These are phyloP conservation scores for Scopulariopsis brevicaulis DNA, from an alignment of 2,329 filamentous ascomycete genomes.

Conservation along the genomic window DNA sequence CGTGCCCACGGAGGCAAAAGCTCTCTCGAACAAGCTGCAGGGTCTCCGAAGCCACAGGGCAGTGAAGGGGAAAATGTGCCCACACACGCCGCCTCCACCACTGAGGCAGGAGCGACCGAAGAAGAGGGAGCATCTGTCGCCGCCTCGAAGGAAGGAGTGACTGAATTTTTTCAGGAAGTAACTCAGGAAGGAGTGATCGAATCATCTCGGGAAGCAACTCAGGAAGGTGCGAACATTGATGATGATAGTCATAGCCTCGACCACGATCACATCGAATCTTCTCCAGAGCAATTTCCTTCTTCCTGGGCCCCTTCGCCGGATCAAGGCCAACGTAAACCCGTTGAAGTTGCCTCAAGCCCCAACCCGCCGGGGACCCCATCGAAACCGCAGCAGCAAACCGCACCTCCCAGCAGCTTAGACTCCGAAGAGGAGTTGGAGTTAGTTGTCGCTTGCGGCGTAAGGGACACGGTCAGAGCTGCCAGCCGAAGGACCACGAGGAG, in stretches of 20 bases:
- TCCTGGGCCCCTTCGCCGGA: not conserved
- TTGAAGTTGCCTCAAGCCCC: conserved; percentile 8
- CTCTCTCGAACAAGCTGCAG: not conserved
- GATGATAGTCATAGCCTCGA: not conserved
- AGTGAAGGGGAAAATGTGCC: not conserved
- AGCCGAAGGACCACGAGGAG: conserved; percentile 15
- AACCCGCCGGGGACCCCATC: conserved; percentile 14
- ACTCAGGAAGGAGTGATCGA: too few relatives aligned
- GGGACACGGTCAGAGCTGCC: not conserved
- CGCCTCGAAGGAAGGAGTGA: too few relatives aligned
- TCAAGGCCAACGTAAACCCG: not conserved
- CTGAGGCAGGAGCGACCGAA: too few relatives aligned
- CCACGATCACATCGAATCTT: not conserved
- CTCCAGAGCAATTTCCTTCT: not conserved
- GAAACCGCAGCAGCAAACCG: conserved; percentile 3
- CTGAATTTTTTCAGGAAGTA: too few relatives aligned
- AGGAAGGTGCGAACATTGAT: too few relatives aligned
- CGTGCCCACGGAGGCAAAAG: not conserved
- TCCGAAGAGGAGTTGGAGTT: conserved; percentile 25
- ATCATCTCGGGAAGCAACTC: too few relatives aligned
- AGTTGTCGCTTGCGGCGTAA: conserved; percentile 9
- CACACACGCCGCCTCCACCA: too few relatives aligned
- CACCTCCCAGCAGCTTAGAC: not conserved
- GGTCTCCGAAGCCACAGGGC: not conserved
- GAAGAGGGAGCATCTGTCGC: too few relatives aligned